These are phyloP conservation scores for Euryodendron excelsum DNA, from an alignment of 148 eudicot species.

Conservation along the genomic window DNA sequence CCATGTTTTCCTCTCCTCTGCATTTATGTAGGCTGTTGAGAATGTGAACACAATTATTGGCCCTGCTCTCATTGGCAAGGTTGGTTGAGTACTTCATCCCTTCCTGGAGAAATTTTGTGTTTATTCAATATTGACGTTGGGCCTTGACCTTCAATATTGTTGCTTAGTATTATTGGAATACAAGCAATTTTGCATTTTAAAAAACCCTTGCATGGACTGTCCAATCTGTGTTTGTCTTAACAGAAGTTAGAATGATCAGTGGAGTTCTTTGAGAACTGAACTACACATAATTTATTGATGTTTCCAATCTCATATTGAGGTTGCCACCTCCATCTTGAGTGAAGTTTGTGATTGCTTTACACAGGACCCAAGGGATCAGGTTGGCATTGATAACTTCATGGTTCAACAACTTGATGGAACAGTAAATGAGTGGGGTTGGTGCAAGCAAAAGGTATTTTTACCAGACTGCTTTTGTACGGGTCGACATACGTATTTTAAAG, in stretches of 20 bases:
- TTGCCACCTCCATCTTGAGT: not conserved
- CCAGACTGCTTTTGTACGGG: not conserved
- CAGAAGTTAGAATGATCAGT: not conserved
- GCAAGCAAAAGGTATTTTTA: conserved; percentile 83
- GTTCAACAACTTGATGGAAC: conserved; percentile 95
- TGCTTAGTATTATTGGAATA: not conserved
- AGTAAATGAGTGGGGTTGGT: conserved; percentile 96
- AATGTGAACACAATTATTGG: conserved; percentile 80
- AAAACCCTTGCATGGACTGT: not conserved
- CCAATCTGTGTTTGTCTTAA: not conserved
- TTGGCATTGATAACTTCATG: conserved; percentile 83
- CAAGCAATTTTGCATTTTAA: not conserved
- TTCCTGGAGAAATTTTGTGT: not conserved
- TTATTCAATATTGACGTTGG: not conserved
- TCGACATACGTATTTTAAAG: not conserved
- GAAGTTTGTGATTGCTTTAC: conserved; percentile 3
- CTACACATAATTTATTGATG: no score
- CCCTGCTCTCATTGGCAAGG: conserved; percentile 91
- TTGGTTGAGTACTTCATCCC: conserved; percentile 23
- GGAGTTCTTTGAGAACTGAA: not conserved
- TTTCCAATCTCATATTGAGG: not conserved
- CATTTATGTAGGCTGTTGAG: conserved; percentile 54
- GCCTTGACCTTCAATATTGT: not conserved
- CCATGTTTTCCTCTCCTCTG: not conserved
- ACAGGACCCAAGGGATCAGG: conserved; percentile 84